Evolutionary conservation across 345 rosid genomes (phyloP).

Genomic region (Gossypium rotundifolium): DNA sequence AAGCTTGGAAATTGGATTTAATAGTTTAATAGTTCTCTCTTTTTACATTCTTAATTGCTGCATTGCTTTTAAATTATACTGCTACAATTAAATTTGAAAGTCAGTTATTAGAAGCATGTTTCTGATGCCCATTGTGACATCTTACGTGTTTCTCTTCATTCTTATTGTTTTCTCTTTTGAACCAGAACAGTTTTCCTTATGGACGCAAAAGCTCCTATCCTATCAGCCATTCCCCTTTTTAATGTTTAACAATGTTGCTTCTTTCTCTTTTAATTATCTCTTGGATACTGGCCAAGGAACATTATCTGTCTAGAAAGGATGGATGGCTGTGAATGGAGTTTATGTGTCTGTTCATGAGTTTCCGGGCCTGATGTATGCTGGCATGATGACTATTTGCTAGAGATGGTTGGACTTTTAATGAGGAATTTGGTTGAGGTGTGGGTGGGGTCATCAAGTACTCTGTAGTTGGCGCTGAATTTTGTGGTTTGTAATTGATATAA

Average conservation of each 20-base stretch:
- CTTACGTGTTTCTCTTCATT: not conserved
- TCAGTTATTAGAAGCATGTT: not conserved
- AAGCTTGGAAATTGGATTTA: too few relatives aligned
- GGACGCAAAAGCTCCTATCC: not conserved
- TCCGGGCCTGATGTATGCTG: slow-evolving; percentile 7
- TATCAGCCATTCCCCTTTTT: not conserved
- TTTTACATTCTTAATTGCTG: not conserved
- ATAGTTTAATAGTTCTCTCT: not conserved
- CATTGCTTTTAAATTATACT: not conserved
- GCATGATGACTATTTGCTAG: slow-evolving; percentile 22
- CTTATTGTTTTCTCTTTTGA: not conserved
- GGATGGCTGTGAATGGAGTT: slow-evolving; percentile 20
- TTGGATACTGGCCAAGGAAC: not conserved
- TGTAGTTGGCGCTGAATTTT: slow-evolving; percentile 21
- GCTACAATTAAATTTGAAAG: not conserved
- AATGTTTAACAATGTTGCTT: not conserved
- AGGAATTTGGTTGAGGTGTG: slow-evolving; percentile 30
- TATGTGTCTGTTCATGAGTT: slow-evolving; percentile 11
- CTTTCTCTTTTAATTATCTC: not conserved
- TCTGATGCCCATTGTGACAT: not conserved
- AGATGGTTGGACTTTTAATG: slow-evolving; percentile 17
- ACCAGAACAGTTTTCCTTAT: not conserved
- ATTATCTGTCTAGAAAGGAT: slow-evolving; percentile 4
- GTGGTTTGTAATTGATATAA: slow-evolving; percentile 24
- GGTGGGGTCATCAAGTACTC: slow-evolving; percentile 13